These are phyloP conservation scores for Aegle marmelos DNA, from an alignment of 345 rosid species.

Conservation along the genomic window DNA sequence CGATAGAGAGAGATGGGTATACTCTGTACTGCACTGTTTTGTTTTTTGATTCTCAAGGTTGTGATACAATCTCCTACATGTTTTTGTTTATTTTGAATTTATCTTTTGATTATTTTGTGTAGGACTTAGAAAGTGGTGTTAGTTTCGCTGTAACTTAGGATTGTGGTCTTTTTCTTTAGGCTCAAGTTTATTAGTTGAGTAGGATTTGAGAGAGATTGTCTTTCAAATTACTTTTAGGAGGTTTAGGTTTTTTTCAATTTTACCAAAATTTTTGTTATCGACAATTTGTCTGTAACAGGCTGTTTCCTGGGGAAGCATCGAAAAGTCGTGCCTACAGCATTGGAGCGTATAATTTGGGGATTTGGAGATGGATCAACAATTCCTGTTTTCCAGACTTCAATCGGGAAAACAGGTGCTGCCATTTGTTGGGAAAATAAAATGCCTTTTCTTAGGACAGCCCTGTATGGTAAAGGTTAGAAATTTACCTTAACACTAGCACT, in stretches of 20 bases:
- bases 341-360: slow-evolving; percentile 93
- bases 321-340: slow-evolving; percentile 84
- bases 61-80: no score
- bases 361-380: slow-evolving; percentile 93
- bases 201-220: no score
- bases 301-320: slow-evolving; percentile 84
- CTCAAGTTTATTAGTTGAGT: no score
- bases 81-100: no score
- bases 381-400: slow-evolving; percentile 73
- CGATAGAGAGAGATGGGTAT: slow-evolving; percentile 89
- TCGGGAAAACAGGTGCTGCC: slow-evolving; percentile 89
- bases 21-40: slow-evolving; percentile 77
- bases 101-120: no score
- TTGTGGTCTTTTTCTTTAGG: no score
- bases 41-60: slow-evolving; percentile 77
- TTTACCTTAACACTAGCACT: not conserved
- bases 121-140: no score
- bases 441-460: slow-evolving; percentile 91
- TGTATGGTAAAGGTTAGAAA: slow-evolving; percentile 82
- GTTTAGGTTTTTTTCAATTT: no score
- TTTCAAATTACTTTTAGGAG: no score
- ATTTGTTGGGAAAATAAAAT: slow-evolving; percentile 95
- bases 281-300: no score
- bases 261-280: no score
- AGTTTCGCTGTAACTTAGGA: no score